These are phyloP conservation scores for Talaromyces borbonicus DNA, from an alignment of 495 filamentous ascomycete species.

Conservation along the genomic window DNA sequence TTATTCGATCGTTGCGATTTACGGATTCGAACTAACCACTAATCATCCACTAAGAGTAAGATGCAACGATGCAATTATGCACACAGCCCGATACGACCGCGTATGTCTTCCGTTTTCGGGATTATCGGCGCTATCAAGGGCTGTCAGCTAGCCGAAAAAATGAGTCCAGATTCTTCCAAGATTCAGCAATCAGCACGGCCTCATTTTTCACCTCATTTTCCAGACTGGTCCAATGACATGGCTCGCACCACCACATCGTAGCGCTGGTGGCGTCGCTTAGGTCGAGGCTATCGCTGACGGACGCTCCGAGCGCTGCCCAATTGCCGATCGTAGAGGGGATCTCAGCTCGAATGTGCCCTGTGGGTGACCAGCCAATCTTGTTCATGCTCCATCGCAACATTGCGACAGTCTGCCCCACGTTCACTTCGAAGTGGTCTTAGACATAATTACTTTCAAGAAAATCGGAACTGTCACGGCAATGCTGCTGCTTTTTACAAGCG, in stretches of 20 bases:
- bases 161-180: not conserved
- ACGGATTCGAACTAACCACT: too few species aligned
- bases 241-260: not conserved
- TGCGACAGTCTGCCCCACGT: not conserved
- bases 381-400: too few species aligned
- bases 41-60: too few species aligned
- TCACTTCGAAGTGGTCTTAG: not conserved
- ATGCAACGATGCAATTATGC: too few species aligned
- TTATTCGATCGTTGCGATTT: too few species aligned
- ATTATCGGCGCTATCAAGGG: too few species aligned
- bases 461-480: too few species aligned
- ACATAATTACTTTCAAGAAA: too few species aligned
- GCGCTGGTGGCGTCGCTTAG: constrained; percentile 6
- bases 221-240: not conserved
- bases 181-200: not conserved
- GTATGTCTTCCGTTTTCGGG: too few species aligned
- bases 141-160: too few species aligned
- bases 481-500: too few species aligned
- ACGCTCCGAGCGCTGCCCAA: constrained; percentile 7
- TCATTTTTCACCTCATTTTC: not conserved
- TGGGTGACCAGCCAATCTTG: not conserved
- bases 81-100: too few species aligned
- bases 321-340: constrained; percentile 6
- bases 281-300: constrained; percentile 1
- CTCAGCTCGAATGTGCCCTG: constrained; percentile 8